A percentile compares a stretch with the other conserved stretches of the same genome.
Evolutionary conservation across 305 asterid genomes (phyloP).

Genomic region (Solanum hybrid): DNA sequence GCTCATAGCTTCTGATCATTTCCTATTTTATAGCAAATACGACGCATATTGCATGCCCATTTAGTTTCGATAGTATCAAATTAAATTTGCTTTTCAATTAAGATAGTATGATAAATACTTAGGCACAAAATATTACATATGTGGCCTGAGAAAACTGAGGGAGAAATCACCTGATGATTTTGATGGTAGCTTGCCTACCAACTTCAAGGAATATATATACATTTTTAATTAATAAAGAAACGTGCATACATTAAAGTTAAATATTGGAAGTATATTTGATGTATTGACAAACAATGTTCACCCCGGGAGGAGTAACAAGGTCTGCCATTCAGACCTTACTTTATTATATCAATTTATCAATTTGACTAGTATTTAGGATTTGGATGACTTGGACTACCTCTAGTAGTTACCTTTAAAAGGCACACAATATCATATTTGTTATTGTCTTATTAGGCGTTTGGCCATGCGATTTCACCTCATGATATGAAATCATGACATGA

Average conservation of each 20-base stretch:
- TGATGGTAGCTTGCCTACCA: not conserved
- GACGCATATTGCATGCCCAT: too few relatives aligned
- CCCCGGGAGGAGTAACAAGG: not conserved
- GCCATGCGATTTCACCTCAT: not conserved
- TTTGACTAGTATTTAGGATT: not conserved
- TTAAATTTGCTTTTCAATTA: not conserved
- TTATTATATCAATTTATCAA: not conserved
- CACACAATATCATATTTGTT: not conserved
- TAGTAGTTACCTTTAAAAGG: not conserved
- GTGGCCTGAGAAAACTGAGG: not conserved
- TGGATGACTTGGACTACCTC: not conserved
- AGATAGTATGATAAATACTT: not conserved
- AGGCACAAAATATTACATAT: not conserved
- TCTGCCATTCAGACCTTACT: not conserved
- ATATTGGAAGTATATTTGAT: not conserved
- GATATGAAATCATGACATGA: not conserved
- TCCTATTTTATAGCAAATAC: not conserved
- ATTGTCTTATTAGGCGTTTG: not conserved
- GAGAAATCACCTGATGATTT: not conserved
- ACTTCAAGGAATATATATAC: not conserved
- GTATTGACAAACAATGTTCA: not conserved
- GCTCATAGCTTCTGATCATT: not conserved
- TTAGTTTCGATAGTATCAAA: not conserved
- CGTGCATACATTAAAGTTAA: not conserved
- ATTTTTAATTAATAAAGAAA: not conserved